Evolutionary conservation across 2,329 filamentous ascomycete species (phyloP), one percentile per base, ranked within the genome.

Genomic region (Sporothrix phasma): DNA sequence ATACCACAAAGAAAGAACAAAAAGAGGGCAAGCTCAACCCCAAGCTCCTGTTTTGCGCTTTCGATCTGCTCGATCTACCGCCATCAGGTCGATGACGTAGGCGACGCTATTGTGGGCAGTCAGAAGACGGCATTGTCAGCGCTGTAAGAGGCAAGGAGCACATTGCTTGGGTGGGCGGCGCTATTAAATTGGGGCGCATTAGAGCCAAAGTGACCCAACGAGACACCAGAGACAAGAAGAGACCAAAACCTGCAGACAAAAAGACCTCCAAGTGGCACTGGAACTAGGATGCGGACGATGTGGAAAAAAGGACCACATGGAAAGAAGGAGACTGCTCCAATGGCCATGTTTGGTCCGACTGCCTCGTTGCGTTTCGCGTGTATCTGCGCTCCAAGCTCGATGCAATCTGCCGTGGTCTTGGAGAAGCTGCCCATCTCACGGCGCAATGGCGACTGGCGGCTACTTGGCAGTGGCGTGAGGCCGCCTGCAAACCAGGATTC

Each of bases 51-150:
- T 37, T 37, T n/a, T n/a, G n/a, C n/a, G n/a, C 34, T 15, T 34
- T 5, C 54, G 22, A 58, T 43, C 34, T 43, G 10, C 13, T 43
- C 54, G 51, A 39, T 56, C 51, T 39, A 24, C 51, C 51, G 19
- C 51, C 51, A 56, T 56, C 51, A n/a, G 51, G n/a, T 56, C 51
- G 51, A 56, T 56, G 51, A 56, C 51, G 51, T 56, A 56, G 51
- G 51, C 31, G 31, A 56, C 51, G 26, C 47, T 37, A 39, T 39
- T 13, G n/a, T 19, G 15, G 51, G 31, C 26, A 54, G 51, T 54
- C 51, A 54, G n/a, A 13, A 58, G 54, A 43, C 37, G 37, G 13
- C 7, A 4, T 19, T 7, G 17, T 39, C 7, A 34, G 31, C 8
- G 13, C 15, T n/a, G 34, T 37, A 37, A 37, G 1, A 15, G 7